Evolutionary conservation across 345 rosid genomes (phyloP), one percentile per base, ranked within the genome.

Genomic region (Salix suchowensis): DNA sequence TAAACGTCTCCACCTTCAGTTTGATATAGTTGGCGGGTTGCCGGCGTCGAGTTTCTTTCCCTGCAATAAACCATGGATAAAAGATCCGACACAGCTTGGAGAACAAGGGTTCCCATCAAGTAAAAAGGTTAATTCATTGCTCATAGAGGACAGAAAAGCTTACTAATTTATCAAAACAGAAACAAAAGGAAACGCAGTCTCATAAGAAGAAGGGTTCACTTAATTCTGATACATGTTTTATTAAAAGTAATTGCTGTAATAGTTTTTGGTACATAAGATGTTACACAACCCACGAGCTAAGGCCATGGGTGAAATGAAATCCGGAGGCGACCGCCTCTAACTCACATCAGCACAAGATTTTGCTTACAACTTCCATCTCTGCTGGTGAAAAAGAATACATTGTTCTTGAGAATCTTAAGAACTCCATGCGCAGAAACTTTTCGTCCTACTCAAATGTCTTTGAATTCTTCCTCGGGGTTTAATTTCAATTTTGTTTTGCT

Each of bases 381-480:
- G 75, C 52, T 65, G 55, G 52, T 46, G 68, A 68, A 70, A 69
- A 74, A 71, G 55, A 69, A 68, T 76, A 3, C 28, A 7, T 28
- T 39, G 32, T 65, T 30, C 61, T 6, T 46, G 19, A 16, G 48
- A 46, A 62, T 24, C 73, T 36, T 37, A 66, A 39, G 40, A 66
- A 4, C 14, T 18, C 74, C 39, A 24, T 24, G 78, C 32, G 79
- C 84, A 77, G 85, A 74, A 60, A 80, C 74, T 62, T 75, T 85
- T 34, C 24, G 37, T 74, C 74, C 76, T 71, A 82, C 89, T 69
- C 81, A 34, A 65, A 37, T 67, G 10, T 13, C 65, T 11, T 36
- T 44, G 11, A 69, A 61, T 4, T 28, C 26, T 42, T 21, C 46
- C 26, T 1, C 34, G 62, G 62, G 48, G 50, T 46, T 14, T 46